Conservation (phyloP, 1,139 yeast genomes). For the Barnettozyma hawaiiensis region DNA sequence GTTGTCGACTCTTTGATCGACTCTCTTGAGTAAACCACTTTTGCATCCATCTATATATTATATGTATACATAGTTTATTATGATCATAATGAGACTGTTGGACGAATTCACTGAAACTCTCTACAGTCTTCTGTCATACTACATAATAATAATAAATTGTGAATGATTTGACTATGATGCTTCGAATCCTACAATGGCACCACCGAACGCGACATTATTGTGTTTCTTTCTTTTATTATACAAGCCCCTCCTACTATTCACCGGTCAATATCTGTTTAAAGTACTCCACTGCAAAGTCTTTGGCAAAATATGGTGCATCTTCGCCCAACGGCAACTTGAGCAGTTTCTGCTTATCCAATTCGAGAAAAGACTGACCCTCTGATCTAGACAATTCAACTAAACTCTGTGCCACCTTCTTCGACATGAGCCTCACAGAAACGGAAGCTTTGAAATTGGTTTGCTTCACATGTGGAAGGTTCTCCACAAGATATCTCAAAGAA, state of each 20-base stretch:
- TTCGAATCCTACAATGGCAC: too few relatives aligned
- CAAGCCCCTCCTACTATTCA: slow-evolving; percentile 1
- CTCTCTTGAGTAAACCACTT: slow-evolving; percentile 7
- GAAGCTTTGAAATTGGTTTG: slow-evolving; percentile 32
- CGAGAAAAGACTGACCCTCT: slow-evolving; percentile 15
- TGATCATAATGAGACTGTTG: neutral
- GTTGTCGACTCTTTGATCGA: slow-evolving; percentile 58
- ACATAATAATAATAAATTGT: too few relatives aligned
- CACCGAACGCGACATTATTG: neutral
- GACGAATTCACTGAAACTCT: too few relatives aligned
- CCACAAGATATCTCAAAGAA: slow-evolving; percentile 36
- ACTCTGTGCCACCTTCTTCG: slow-evolving; percentile 41
- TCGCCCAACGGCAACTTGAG: slow-evolving; percentile 41
- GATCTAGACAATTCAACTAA: slow-evolving; percentile 28
- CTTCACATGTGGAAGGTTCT: slow-evolving; percentile 39
- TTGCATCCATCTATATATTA: neutral
- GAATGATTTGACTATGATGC: too few relatives aligned
- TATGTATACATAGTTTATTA: neutral
- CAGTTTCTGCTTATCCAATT: slow-evolving; percentile 27
- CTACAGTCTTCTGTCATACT: too few relatives aligned
- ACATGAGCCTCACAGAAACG: slow-evolving; percentile 49
- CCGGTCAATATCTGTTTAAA: slow-evolving; percentile 11
- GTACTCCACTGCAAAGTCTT: slow-evolving; percentile 10
- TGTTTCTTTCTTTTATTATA: neutral
- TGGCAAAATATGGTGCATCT: slow-evolving; percentile 31